phyloP scores from a whole-genome alignment of 169 alveolate genomes.

The Neospora caninum region DNA sequence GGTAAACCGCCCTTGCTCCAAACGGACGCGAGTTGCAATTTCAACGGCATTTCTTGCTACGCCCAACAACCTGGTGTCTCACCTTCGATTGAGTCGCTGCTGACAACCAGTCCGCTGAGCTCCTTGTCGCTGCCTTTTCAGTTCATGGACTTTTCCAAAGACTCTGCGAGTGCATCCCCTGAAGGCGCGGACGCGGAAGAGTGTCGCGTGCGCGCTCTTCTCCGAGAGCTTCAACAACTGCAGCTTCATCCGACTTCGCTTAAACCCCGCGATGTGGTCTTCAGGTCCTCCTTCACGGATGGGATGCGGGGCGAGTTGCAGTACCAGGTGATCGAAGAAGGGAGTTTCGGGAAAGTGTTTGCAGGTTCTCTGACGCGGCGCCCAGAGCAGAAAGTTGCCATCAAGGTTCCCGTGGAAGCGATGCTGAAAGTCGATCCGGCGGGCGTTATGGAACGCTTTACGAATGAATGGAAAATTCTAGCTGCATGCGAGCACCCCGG shows the following conservation, averaged over 20 bases:
- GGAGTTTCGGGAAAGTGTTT: constrained; percentile 67
- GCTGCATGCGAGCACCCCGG: constrained; percentile 68
- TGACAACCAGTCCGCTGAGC: background rate
- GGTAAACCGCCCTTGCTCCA: too few species aligned
- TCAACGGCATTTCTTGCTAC: background rate
- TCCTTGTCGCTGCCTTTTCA: background rate
- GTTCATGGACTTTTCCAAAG: background rate
- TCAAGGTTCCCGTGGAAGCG: constrained; percentile 85
- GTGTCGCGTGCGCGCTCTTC: constrained; percentile 10
- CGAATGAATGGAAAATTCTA: constrained; percentile 88
- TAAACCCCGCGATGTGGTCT: background rate
- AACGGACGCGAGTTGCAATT: background rate
- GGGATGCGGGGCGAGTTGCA: constrained; percentile 12
- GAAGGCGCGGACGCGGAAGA: constrained; percentile 8
- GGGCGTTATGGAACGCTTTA: constrained; percentile 86
- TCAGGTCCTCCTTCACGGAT: background rate
- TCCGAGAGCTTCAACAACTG: background rate
- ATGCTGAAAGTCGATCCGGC: constrained; percentile 86
- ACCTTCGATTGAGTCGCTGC: background rate
- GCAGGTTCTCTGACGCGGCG: constrained; percentile 35
- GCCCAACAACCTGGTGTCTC: background rate
- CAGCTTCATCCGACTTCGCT: background rate
- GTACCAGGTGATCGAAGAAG: constrained; percentile 58
- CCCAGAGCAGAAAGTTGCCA: constrained; percentile 79
- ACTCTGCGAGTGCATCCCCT: background rate